Evolutionary conservation across 1,284 basidiomycete species (phyloP).

Genomic region (Trichosporon coremiiforme): DNA sequence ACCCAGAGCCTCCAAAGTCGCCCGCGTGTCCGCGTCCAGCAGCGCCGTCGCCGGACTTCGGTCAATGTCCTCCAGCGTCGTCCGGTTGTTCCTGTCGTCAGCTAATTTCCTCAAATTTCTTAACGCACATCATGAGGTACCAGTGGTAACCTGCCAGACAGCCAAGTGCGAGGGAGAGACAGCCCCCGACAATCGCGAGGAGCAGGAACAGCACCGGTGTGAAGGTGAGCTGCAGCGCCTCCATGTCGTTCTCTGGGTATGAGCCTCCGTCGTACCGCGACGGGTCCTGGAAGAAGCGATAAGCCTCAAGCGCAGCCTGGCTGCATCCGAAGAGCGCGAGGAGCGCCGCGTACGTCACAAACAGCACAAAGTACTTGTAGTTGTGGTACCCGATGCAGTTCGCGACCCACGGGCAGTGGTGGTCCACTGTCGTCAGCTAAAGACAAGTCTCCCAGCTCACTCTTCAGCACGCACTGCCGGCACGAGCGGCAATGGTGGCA

Average conservation of each 20-base stretch:
- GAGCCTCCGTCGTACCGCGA: conserved; percentile 16
- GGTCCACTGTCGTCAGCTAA: conserved; percentile 62
- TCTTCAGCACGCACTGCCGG: conserved; percentile 75
- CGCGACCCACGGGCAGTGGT: conserved; percentile 86
- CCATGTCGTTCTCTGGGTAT: conserved; percentile 15
- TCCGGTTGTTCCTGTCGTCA: conserved; percentile 74
- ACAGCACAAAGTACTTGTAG: conserved; percentile 82
- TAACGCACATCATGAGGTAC: conserved; percentile 73
- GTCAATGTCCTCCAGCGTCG: conserved; percentile 77
- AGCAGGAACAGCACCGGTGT: conserved; percentile 69
- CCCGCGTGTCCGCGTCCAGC: conserved; percentile 33
- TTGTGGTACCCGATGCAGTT: conserved; percentile 82
- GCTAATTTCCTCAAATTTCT: conserved; percentile 47
- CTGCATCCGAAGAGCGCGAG: conserved; percentile 66
- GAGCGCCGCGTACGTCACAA: conserved; percentile 68
- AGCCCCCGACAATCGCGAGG: conserved; percentile 64
- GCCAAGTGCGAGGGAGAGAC: conserved; percentile 71
- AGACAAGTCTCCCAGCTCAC: too few relatives aligned
- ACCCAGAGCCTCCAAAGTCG: conserved; percentile 22
- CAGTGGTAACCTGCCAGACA: conserved; percentile 76
- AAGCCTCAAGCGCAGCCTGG: conserved; percentile 64
- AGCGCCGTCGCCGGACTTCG: conserved; percentile 63
- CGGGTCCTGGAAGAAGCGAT: conserved; percentile 66
- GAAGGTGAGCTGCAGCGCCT: conserved; percentile 58
- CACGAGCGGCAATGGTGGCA: conserved; percentile 80